Conservation (phyloP, 371 early-diverging fungal species). For the Circinella minor region DNA sequence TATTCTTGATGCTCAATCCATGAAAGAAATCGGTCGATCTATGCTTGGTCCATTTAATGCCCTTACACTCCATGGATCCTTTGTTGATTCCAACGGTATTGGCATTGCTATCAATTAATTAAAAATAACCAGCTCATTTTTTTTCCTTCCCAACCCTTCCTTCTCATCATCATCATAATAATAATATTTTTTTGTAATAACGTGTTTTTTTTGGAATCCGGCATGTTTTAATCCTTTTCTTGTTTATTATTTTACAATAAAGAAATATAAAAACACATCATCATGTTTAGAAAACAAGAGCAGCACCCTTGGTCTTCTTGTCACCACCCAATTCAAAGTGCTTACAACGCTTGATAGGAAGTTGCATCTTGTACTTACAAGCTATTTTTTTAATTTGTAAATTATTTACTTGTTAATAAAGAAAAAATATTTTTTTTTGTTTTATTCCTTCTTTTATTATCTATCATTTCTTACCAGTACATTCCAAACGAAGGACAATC, state of each 20-base stretch:
- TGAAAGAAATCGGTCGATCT: constrained; percentile 63
- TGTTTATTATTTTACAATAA: not conserved
- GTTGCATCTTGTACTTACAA: constrained; percentile 97
- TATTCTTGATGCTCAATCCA: constrained; percentile 61
- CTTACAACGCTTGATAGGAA: constrained; percentile 98
- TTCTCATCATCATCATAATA: no score
- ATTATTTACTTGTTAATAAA: no score
- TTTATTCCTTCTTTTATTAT: not conserved
- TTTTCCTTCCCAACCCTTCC: no score
- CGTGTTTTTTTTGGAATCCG: constrained; percentile 3
- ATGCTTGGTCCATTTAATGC: constrained; percentile 50
- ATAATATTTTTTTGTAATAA: not conserved
- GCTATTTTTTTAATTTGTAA: constrained; percentile 21
- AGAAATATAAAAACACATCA: not conserved
- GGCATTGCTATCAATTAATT: constrained; percentile 46
- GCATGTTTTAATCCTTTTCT: constrained; percentile 2
- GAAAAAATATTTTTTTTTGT: not conserved
- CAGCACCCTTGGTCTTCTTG: constrained; percentile 88
- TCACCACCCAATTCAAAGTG: constrained; percentile 99
- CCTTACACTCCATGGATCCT: constrained; percentile 50
- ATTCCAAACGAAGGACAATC: constrained; percentile 98
- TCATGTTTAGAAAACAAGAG: constrained; percentile 71
- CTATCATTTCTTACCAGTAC: constrained; percentile 61
- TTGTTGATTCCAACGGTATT: constrained; percentile 42
- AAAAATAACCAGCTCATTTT: not conserved